Percentiles rank a stretch among this genome's conserved stretches.
These are phyloP conservation scores for Eutrema japonicum DNA, from an alignment of 345 rosid genomes.

Conservation along the genomic window DNA sequence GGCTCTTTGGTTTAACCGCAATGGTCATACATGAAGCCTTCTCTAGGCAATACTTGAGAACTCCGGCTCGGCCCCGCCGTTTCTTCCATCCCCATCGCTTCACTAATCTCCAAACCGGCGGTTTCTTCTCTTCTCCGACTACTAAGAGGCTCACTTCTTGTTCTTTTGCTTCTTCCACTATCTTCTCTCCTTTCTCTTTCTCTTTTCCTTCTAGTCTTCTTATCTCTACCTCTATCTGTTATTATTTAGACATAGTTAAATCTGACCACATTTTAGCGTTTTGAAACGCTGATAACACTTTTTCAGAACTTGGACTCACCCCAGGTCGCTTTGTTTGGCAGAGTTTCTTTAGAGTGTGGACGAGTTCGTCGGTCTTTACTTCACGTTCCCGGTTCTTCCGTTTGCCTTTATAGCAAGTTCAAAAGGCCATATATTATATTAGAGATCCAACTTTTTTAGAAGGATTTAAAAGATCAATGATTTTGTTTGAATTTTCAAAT, in stretches of 20 bases:
- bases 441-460: background rate
- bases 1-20: slow-evolving; percentile 76
- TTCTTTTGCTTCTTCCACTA: slow-evolving; percentile 79
- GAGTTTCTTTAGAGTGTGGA: slow-evolving; percentile 59
- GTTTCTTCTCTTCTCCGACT: slow-evolving; percentile 68
- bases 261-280: slow-evolving; percentile 5
- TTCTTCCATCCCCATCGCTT: slow-evolving; percentile 59
- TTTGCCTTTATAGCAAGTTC: slow-evolving; percentile 36
- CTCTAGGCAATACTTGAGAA: slow-evolving; percentile 70
- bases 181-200: slow-evolving; percentile 59
- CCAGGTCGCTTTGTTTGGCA: slow-evolving; percentile 70
- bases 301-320: slow-evolving; percentile 50
- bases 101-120: slow-evolving; percentile 59
- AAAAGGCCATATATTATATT: background rate
- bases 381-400: slow-evolving; percentile 45
- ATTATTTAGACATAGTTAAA: background rate
- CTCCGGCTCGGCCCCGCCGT: slow-evolving; percentile 46
- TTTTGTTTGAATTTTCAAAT: no score
- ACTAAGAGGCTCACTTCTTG: slow-evolving; percentile 64
- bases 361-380: slow-evolving; percentile 55
- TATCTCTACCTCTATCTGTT: slow-evolving; percentile 68
- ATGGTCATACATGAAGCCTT: slow-evolving; percentile 82
- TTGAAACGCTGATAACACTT: slow-evolving; percentile 23
- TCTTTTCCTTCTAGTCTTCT: slow-evolving; percentile 59
- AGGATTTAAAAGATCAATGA: background rate